These are phyloP conservation scores for Venturia asperata DNA, from an alignment of 2,329 filamentous ascomycete species.

Conservation along the genomic window DNA sequence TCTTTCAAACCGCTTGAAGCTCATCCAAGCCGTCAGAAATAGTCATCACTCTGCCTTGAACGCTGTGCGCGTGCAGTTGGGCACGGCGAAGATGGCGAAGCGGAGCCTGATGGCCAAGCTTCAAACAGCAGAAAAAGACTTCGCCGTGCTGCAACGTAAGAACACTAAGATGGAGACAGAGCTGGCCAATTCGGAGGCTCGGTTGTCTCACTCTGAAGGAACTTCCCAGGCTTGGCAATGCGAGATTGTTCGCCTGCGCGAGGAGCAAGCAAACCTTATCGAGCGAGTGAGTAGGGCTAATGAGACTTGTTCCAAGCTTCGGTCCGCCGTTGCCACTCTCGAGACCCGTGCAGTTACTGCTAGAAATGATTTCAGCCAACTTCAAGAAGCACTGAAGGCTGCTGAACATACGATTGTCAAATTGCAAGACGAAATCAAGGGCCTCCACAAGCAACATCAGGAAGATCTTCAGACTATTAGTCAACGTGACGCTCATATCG, in stretches of 20 bases:
- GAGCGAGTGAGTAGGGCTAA: background rate
- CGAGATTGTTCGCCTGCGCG: constrained; percentile 12
- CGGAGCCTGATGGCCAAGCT: constrained; percentile 12
- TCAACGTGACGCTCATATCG: background rate
- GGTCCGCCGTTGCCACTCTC: background rate
- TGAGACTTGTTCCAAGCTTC: constrained; percentile 1
- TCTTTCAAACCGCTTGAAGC: background rate
- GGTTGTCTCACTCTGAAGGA: background rate
- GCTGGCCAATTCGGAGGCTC: background rate
- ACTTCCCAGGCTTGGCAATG: constrained; percentile 5
- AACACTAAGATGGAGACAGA: constrained; percentile 1
- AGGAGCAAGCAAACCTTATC: constrained; percentile 6
- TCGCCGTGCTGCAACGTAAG: constrained; percentile 1
- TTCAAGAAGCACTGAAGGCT: constrained; percentile 3
- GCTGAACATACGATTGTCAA: background rate
- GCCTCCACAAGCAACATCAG: background rate
- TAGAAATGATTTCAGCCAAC: background rate
- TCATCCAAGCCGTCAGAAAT: constrained; percentile 1
- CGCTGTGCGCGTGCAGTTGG: constrained; percentile 5
- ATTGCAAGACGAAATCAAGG: background rate
- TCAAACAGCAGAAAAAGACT: constrained; percentile 12
- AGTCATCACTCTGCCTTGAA: constrained; percentile 14
- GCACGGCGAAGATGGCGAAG: constrained; percentile 15
- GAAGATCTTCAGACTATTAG: background rate
- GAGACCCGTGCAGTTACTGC: background rate